Base-by-base conservation (phyloP, 177 flowering plant species). In the Vitis hybrid region DNA sequence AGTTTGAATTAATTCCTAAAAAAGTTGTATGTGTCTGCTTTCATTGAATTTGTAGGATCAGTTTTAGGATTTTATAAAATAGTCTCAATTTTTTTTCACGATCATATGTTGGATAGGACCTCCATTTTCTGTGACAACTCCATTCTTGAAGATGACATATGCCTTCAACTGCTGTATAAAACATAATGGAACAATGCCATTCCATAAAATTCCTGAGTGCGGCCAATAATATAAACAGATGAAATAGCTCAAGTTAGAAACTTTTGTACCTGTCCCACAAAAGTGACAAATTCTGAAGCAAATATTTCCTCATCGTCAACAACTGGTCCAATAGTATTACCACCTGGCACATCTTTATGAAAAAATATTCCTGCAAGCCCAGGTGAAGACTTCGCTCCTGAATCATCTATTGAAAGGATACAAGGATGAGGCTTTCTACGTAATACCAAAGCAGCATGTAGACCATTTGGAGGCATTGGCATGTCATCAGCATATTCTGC, bases 371-470 rank as follows among this genome's bases (percentile, higher is more conserved):
- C 97, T 34, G 77, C 90, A 82, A 87, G 85, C 17, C 99, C 99
- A 60, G 94, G 88, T 13, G 86, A 87, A 57, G 83, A 74, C 68
- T 74, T 90, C 50, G 93, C 96, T 70, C 58, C 85, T 49, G 89
- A 75, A 77, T 88, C 91, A 81, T 93, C 88, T 57, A 95, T 88
- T 7, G 90, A 84, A 51, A 89, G 72, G 66, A 94, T 88, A 56
- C 91, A 88, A 10, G 97, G 97, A 86, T 92, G 95, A 73, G 98
- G 93, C 72, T 87, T 89, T 76, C 63, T 81, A 78, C 98, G 92
- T 81, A 89, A 70, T 65, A 94, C 71, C 60, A 92, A 76, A 51
- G 94, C 91, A 80, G 92, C 98, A 80, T 94, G 92, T 80, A 94
- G 80, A 65, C 88, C 76, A 72, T 87, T 81, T 6, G 90, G 88